Evolutionary conservation across 73 alveolate species (phyloP).

Genomic region (Paramecium tetraurelia): DNA sequence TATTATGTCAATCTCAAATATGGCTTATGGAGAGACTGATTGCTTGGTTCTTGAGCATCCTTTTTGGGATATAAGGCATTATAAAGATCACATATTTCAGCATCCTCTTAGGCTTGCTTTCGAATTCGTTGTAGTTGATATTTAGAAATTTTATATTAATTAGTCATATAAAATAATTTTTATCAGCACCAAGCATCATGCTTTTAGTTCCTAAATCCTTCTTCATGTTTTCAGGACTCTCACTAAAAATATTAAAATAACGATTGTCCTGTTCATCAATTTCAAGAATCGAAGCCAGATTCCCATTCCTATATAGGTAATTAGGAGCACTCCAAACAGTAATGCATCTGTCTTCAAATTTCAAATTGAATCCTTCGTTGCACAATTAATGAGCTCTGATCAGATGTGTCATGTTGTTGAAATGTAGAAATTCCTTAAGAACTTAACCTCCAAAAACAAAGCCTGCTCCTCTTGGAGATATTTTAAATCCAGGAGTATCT

Average conservation of each 20-base stretch:
- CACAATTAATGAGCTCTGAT: conserved; percentile 97
- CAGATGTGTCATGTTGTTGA: conserved; percentile 85
- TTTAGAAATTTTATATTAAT: conserved; percentile 1
- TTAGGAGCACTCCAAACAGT: conserved; percentile 99
- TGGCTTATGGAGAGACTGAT: neutral
- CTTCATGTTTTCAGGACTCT: conserved; percentile 86
- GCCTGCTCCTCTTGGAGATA: conserved; percentile 97
- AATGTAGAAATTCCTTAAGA: conserved; percentile 89
- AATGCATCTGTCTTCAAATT: conserved; percentile 87
- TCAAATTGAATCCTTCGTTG: conserved; percentile 91
- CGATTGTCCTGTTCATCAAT: conserved; percentile 92
- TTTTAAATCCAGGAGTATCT: conserved; percentile 87
- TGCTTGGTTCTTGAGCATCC: neutral
- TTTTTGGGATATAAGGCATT: neutral
- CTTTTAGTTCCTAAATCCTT: conserved; percentile 58
- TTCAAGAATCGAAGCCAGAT: conserved; percentile 90
- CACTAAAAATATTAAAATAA: conserved; percentile 90
- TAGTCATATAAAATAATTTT: conserved; percentile 36
- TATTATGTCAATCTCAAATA: neutral
- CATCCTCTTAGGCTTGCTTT: neutral
- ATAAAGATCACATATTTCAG: conserved; percentile 13
- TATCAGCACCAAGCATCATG: conserved; percentile 36
- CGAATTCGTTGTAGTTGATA: neutral
- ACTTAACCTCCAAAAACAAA: conserved; percentile 97
- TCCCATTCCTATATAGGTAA: conserved; percentile 89